phyloP scores from a whole-genome alignment of 495 filamentous ascomycete species.

The Penicillium silybi region DNA sequence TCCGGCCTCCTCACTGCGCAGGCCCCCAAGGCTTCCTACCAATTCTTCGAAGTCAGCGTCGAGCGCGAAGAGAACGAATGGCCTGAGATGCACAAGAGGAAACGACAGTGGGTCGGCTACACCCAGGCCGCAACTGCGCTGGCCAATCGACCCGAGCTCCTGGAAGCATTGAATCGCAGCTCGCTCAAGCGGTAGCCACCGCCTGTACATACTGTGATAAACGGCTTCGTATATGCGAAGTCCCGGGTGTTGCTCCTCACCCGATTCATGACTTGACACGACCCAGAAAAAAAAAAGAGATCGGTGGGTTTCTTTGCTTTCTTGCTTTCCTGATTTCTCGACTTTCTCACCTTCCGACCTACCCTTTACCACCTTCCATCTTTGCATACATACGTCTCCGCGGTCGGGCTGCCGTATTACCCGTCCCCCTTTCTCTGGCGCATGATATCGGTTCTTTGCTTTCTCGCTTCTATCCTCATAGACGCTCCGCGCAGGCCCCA shows the following conservation, averaged over 20 bases:
- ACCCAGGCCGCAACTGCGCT: slow-evolving; percentile 73
- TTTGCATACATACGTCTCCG: slow-evolving; percentile 13
- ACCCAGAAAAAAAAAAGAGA: slow-evolving; percentile 26
- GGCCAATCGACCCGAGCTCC: slow-evolving; percentile 75
- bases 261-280: slow-evolving; percentile 39
- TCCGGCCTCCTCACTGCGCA: slow-evolving; percentile 53
- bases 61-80: slow-evolving; percentile 77
- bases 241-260: slow-evolving; percentile 7
- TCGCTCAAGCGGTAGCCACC: slow-evolving; percentile 57
- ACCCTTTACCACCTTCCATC: slow-evolving; percentile 2
- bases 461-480: slow-evolving; percentile 8
- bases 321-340: slow-evolving; percentile 21
- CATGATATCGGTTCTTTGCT: slow-evolving; percentile 1
- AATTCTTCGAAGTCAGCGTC: slow-evolving; percentile 85
- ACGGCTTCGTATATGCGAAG: neutral
- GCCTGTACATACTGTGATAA: slow-evolving; percentile 9
- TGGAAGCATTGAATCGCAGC: slow-evolving; percentile 80
- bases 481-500: slow-evolving; percentile 4
- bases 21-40: slow-evolving; percentile 73
- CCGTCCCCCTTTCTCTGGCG: slow-evolving; percentile 5
- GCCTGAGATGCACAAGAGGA: slow-evolving; percentile 92
- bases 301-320: slow-evolving; percentile 25
- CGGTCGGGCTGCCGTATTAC: slow-evolving; percentile 17
- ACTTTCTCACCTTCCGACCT: neutral
- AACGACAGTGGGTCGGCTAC: slow-evolving; percentile 84